Base-by-base conservation (phyloP, 805 yeast species). In the Clavispora santaluciae region DNA sequence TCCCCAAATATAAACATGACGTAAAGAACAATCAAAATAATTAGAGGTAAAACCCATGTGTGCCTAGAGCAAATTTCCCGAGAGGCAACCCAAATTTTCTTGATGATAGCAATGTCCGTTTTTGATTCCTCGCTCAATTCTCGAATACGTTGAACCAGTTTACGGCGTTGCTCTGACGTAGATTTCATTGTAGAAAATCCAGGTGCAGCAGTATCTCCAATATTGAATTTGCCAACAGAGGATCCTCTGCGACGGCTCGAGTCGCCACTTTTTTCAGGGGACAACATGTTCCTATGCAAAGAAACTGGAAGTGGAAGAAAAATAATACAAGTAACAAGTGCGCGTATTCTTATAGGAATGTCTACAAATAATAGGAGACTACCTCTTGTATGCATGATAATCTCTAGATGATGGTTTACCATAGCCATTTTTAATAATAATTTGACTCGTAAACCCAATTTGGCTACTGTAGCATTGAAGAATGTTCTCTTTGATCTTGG, bases 121-220 rank as follows among this genome's bases (percentile, higher is more conserved):
- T 59, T 54, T 11, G 61, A 46, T 20, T 54, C 57, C 31, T 48
- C 45, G 34, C 57, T 49, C 38, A 70, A 60, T 29, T 56, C 63
- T 24, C 46, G 38, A 22, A 69, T 40, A 42, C 75, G 50, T n/a
- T 61, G 61, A 17, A 49, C 46, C 26, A 65, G 62, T 33, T 47
- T 48, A 38, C 61, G 61, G 45, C 71, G 66, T 43, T 67, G 64
- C 42, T 64, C 57, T 39, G 64, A 64, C 10, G 76, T 63, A 17
- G 75, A 65, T n/a, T 69, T 63, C 78, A 82, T 79, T 1, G 95
- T 83, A 10, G 86, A 70, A 33, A 87, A 68, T 1, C 84, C 72
- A 2, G 86, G 81, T 2, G 79, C 83, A 6, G 79, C 59, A 11
- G 73, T 79, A 56, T 87, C 95, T 18, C 95, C 96, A 4, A 88